A percentile compares a stretch with the other conserved stretches of the same genome.
Conservation (phyloP, 1,284 basidiomycete species). For the Cerrena zonata region DNA sequence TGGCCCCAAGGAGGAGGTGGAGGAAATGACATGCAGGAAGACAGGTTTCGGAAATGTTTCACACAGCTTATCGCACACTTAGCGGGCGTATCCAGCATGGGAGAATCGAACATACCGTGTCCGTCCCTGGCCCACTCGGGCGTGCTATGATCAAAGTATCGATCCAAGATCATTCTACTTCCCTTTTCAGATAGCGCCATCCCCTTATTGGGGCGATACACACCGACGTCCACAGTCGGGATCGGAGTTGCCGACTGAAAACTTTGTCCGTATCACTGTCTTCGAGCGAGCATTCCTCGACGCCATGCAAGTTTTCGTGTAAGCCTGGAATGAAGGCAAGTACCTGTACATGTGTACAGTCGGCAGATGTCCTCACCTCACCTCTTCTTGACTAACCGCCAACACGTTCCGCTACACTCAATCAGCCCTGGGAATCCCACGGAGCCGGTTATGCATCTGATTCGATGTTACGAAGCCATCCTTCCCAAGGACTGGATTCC, state of each 20-base stretch:
- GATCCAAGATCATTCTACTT: slow-evolving; percentile 12
- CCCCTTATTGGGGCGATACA: background rate
- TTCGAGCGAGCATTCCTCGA: background rate
- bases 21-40: slow-evolving; percentile 16
- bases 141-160: background rate
- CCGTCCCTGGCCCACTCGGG: background rate
- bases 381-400: no score
- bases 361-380: no score
- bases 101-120: slow-evolving; percentile 12
- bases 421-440: background rate
- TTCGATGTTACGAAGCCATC: background rate
- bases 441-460: background rate
- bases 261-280: background rate
- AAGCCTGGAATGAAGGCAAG: no score
- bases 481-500: slow-evolving; percentile 1
- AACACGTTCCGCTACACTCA: no score
- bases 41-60: slow-evolving; percentile 15
- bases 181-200: background rate
- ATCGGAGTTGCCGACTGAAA: background rate
- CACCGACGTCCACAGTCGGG: background rate
- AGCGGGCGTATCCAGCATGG: slow-evolving; percentile 16
- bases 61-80: slow-evolving; percentile 23
- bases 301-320: no score
- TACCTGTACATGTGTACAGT: no score
- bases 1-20: slow-evolving; percentile 17